Percentiles rank a stretch among this genome's conserved stretches.
Conservation (phyloP, 441 rosid species). For the Arabidopsis lyrata region DNA sequence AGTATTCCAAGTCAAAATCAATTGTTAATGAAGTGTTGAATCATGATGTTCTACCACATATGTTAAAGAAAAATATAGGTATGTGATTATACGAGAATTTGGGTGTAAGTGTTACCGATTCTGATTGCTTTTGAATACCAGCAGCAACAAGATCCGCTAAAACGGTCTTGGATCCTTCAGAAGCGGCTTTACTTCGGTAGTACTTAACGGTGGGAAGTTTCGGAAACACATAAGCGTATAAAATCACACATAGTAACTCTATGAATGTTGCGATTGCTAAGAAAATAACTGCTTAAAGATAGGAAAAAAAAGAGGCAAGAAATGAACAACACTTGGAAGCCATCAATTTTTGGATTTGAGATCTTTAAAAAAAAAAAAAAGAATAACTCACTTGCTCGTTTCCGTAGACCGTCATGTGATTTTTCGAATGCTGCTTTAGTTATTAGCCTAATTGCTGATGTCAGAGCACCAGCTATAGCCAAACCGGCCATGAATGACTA, state of each 20-base stretch:
- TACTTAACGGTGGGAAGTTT: conserved; percentile 48
- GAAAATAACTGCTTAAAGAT: conserved; percentile 36
- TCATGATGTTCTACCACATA: neutral
- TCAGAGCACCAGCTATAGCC: conserved; percentile 70
- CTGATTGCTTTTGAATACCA: conserved; percentile 58
- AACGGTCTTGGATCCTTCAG: conserved; percentile 47
- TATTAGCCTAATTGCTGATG: conserved; percentile 69
- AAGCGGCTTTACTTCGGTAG: conserved; percentile 44
- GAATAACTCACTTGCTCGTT: conserved; percentile 68
- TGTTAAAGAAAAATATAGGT: too few relatives aligned
- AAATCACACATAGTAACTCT: conserved; percentile 40
- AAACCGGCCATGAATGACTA: conserved; percentile 72
- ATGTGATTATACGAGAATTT: neutral
- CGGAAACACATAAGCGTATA: conserved; percentile 41
- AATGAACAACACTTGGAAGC: too few relatives aligned
- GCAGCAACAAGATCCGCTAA: conserved; percentile 68
- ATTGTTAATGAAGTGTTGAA: neutral
- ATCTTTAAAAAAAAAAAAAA: neutral
- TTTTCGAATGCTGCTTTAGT: conserved; percentile 75
- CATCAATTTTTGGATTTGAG: neutral
- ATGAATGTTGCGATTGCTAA: conserved; percentile 40
- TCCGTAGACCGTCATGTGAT: conserved; percentile 68
- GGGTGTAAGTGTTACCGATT: conserved; percentile 40
- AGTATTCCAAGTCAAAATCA: neutral
- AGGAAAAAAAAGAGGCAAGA: neutral